phyloP scores from a whole-genome alignment of 2,329 filamentous ascomycete genomes.

The Aspergillus ustus region DNA sequence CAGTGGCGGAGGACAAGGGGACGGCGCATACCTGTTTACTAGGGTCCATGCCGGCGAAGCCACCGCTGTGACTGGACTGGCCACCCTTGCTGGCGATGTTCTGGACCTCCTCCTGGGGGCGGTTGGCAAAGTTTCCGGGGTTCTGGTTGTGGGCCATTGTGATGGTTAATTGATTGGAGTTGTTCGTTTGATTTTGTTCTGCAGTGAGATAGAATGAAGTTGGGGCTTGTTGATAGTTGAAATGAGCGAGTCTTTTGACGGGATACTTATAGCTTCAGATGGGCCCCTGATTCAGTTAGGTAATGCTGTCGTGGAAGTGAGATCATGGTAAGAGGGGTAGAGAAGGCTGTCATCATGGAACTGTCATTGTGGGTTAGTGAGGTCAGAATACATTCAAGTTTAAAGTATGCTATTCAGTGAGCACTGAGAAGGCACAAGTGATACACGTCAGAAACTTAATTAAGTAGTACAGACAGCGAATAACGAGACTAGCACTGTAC shows the following conservation, averaged over 20 bases:
- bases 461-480: not conserved
- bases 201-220: not conserved
- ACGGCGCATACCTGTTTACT: conserved; percentile 32
- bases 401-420: not conserved
- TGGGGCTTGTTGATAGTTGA: not conserved
- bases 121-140: conserved; percentile 48
- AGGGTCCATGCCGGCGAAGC: conserved; percentile 37
- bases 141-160: conserved; percentile 34
- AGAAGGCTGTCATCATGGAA: not conserved
- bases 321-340: not conserved
- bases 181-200: not conserved
- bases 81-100: conserved; percentile 46
- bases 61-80: conserved; percentile 36
- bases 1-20: not conserved
- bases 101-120: conserved; percentile 51
- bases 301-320: not conserved
- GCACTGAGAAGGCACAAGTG: not conserved
- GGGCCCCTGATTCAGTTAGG: not conserved
- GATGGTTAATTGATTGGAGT: not conserved
- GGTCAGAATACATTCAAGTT: not conserved
- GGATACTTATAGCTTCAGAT: not conserved
- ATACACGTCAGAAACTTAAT: not conserved
- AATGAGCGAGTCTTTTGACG: not conserved
- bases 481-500: not conserved
- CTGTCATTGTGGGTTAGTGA: conserved; percentile 9